These are phyloP conservation scores for Botrytis paeoniae DNA, from an alignment of 2,329 filamentous ascomycete species.

Conservation along the genomic window DNA sequence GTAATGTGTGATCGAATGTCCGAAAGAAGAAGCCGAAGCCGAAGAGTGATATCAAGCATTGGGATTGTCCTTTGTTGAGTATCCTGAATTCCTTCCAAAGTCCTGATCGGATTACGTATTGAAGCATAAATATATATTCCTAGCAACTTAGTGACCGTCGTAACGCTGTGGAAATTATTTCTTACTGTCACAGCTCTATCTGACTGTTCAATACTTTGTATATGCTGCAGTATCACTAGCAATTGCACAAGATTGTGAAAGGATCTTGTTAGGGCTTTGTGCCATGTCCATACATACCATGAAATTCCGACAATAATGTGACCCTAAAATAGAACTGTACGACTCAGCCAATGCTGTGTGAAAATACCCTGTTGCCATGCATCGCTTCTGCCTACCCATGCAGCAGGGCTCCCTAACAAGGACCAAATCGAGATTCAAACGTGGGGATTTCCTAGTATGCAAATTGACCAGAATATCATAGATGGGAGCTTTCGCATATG, in stretches of 20 bases:
- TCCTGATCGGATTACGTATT: background rate
- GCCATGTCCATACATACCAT: background rate
- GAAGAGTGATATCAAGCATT: background rate
- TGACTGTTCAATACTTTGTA: background rate
- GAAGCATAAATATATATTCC: background rate
- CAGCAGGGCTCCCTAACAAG: background rate
- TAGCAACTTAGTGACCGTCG: background rate
- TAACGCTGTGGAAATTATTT: conserved; percentile 6
- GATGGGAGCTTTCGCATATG: background rate
- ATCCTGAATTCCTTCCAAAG: background rate
- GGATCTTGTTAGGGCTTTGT: background rate
- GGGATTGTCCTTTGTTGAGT: background rate
- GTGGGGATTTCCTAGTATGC: background rate
- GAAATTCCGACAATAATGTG: background rate
- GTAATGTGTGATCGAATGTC: background rate
- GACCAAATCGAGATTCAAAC: background rate
- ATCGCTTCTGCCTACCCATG: background rate
- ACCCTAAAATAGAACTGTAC: background rate
- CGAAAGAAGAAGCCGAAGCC: background rate
- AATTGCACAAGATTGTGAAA: background rate
- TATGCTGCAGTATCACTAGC: background rate
- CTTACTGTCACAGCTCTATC: background rate
- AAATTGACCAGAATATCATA: background rate
- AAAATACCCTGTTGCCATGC: background rate
- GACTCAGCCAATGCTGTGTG: background rate